phyloP scores from a whole-genome alignment of 1,139 yeast species.

The Saccharomycopsis hybrid region DNA sequence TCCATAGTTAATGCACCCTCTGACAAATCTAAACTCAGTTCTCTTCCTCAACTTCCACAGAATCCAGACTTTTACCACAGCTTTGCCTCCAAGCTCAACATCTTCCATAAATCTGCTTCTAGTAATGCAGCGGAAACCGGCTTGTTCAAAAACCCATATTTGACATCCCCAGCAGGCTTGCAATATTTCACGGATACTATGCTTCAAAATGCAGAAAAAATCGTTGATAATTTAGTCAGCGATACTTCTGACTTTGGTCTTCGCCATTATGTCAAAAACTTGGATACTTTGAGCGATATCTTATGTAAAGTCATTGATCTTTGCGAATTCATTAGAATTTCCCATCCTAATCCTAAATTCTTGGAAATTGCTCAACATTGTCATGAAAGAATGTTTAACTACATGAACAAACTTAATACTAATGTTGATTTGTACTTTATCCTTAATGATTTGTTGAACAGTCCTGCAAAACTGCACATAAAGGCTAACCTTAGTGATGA shows the following conservation, averaged over 20 bases:
- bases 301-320: constrained; percentile 90
- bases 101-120: background rate
- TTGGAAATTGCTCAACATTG: constrained; percentile 79
- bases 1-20: background rate
- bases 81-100: background rate
- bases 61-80: background rate
- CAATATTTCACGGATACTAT: constrained; percentile 61
- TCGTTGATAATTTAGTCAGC: constrained; percentile 49
- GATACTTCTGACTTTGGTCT: constrained; percentile 44
- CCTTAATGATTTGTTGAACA: constrained; percentile 49
- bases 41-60: background rate
- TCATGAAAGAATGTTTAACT: constrained; percentile 85
- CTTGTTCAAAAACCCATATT: constrained; percentile 62
- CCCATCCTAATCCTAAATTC: constrained; percentile 72
- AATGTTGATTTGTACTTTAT: constrained; percentile 64
- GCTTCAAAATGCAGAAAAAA: constrained; percentile 50
- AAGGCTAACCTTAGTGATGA: constrained; percentile 46
- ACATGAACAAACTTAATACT: constrained; percentile 89
- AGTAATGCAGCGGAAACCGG: constrained; percentile 39
- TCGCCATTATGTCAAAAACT: constrained; percentile 48
- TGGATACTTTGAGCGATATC: constrained; percentile 83
- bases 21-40: background rate
- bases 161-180: constrained; percentile 67
- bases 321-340: constrained; percentile 86
- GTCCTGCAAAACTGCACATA: constrained; percentile 31